Evolutionary conservation across 2,329 filamentous ascomycete genomes (phyloP), one percentile per base, ranked within the genome.

Genomic region (Claviceps maximensis): DNA sequence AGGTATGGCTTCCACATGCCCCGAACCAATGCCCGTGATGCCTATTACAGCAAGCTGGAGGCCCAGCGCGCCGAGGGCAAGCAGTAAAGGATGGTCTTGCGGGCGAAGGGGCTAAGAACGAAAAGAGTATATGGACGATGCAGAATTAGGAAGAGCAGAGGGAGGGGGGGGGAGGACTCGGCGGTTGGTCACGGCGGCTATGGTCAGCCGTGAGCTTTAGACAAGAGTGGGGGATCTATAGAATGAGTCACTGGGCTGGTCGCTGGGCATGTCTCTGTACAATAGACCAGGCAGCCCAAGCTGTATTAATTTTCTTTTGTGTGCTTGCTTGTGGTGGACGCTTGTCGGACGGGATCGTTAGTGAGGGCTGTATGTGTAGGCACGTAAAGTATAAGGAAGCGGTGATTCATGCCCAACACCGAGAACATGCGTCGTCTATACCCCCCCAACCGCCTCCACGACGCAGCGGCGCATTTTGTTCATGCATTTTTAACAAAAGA

Each of bases 1-100:
- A 82, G 78, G 78, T 78, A 81, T 73, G 78, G 79, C 66, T 82
- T 66, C 72, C 79, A 82, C 71, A 69, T 80, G 63, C 79, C 78
- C 60, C 77, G 78, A 67, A 80, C 76, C 63, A 66, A 74, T 63
- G 73, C 71, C 58, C 78, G 79, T 64, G 79, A 82, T 69, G 69
- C 69, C 67, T 75, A 73, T 74, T 81, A 81, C 72, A 67, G 67
- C 68, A 73, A 78, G 69, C 69, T 80, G 57, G 79, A 82, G 72
- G 71, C 74, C 61, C 67, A 79, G 68, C 77, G 78, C 55, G 75
- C 64, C 51, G 62, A 66, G 55, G 65, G 67, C 59, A 57, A 60
- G 56, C 51, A 60, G 55, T 62, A 63, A 59, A 58, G 38, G 50
- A 10, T n/a, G 21, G 48, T 42, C 31, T 41, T 17, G 47, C 29